Conservation (phyloP, 2,329 filamentous ascomycete species). For the Ascochyta fabae region DNA sequence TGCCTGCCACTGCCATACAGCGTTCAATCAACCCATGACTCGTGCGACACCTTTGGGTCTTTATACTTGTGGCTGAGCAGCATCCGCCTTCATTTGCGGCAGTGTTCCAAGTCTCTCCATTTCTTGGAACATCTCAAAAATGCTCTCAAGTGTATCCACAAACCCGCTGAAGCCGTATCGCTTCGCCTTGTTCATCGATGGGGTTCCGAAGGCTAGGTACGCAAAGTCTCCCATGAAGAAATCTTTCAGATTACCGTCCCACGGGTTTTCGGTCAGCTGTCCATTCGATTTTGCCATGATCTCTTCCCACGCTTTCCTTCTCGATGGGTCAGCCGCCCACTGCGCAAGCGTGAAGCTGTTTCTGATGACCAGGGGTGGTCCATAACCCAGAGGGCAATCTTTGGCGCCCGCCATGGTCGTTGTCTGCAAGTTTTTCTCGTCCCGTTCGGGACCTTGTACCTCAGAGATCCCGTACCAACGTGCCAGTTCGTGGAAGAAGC, state of each 20-base stretch:
- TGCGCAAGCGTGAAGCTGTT: conserved; percentile 1
- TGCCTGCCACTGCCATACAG: no score
- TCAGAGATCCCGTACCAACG: conserved; percentile 13
- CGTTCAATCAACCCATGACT: no score
- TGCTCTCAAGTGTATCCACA: conserved; percentile 19
- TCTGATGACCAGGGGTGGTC: conserved; percentile 6
- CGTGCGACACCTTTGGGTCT: no score
- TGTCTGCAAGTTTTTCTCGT: background rate
- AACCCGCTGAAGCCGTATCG: conserved; percentile 19
- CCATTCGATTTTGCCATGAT: conserved; percentile 15
- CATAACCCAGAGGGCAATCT: conserved; percentile 12
- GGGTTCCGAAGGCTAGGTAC: conserved; percentile 6
- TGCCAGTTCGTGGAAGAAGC: conserved; percentile 20
- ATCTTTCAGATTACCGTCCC: conserved; percentile 3
- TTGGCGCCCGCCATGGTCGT: conserved; percentile 2
- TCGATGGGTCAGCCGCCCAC: conserved; percentile 4
- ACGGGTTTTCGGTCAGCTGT: conserved; percentile 13
- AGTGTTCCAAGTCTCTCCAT: conserved; percentile 17
- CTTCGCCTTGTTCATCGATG: conserved; percentile 15
- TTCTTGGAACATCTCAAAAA: conserved; percentile 24
- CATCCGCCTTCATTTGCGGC: conserved; percentile 16
- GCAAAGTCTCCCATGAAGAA: conserved; percentile 15
- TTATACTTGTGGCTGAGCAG: conserved; percentile 10
- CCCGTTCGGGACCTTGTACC: background rate
- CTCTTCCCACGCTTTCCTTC: conserved; percentile 6